Conservation (phyloP, 1,284 basidiomycete genomes). For the Ceratobasidium sp. region DNA sequence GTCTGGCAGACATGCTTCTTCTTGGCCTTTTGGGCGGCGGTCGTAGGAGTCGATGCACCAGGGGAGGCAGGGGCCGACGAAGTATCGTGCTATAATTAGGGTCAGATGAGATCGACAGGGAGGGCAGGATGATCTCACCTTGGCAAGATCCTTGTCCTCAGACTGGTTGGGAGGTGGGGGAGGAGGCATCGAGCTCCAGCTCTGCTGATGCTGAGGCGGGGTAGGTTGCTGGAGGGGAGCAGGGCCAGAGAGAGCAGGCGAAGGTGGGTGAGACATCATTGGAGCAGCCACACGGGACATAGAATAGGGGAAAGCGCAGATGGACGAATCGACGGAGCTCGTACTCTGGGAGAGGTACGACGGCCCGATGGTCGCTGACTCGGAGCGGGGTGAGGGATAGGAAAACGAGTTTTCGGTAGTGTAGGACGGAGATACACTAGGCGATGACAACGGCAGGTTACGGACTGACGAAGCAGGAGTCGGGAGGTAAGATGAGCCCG, state of each 20-base stretch:
- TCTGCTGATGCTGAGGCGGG: conserved; percentile 34
- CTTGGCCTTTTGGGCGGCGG: conserved; percentile 43
- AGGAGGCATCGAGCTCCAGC: conserved; percentile 36
- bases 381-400: conserved; percentile 28
- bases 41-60: conserved; percentile 13
- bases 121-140: conserved; percentile 23
- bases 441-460: conserved; percentile 9
- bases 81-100: conserved; percentile 11
- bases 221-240: conserved; percentile 37
- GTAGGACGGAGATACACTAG: conserved; percentile 12
- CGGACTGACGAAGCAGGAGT: conserved; percentile 31
- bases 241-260: conserved; percentile 35
- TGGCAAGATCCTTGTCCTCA: conserved; percentile 27
- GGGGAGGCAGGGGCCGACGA: conserved; percentile 25
- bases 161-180: conserved; percentile 35
- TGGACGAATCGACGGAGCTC: not conserved
- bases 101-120: conserved; percentile 8
- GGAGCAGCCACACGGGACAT: conserved; percentile 27
- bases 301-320: conserved; percentile 6
- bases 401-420: conserved; percentile 19
- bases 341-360: conserved; percentile 15
- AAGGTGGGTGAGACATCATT: conserved; percentile 36
- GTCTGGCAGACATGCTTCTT: conserved; percentile 65
- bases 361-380: conserved; percentile 25
- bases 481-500: conserved; percentile 16